Evolutionary conservation across 257 asterid species (phyloP).

Genomic region (Lavandula angustifolia): DNA sequence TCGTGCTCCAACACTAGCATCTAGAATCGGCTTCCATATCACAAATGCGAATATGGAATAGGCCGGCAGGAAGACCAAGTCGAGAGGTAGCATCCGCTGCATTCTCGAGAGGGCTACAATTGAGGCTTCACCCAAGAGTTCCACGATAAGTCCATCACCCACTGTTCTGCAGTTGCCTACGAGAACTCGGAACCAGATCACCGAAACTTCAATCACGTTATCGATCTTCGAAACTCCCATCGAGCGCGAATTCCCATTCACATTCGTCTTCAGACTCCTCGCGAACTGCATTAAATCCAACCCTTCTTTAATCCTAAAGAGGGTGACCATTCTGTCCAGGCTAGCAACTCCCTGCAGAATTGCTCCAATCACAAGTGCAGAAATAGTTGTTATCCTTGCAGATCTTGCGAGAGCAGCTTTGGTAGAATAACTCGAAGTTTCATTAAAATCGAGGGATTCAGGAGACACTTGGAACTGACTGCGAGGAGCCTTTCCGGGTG

Average conservation of each 20-base stretch:
- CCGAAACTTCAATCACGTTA: conserved; percentile 76
- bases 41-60: conserved; percentile 81
- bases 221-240: conserved; percentile 67
- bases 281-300: conserved; percentile 76
- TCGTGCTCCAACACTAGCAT: conserved; percentile 59
- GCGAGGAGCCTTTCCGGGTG: conserved; percentile 79
- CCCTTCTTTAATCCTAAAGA: conserved; percentile 88
- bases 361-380: conserved; percentile 84
- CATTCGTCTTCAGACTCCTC: conserved; percentile 74
- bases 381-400: conserved; percentile 63
- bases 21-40: conserved; percentile 75
- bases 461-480: conserved; percentile 74
- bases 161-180: conserved; percentile 94
- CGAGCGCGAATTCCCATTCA: conserved; percentile 81
- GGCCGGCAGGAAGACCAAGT: conserved; percentile 87
- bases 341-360: conserved; percentile 88
- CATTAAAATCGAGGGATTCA: conserved; percentile 69
- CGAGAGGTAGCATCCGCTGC: conserved; percentile 73
- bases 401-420: conserved; percentile 59
- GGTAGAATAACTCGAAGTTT: conserved; percentile 47
- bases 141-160: conserved; percentile 83
- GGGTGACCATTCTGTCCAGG: conserved; percentile 90
- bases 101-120: conserved; percentile 78
- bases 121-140: conserved; percentile 90
- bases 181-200: conserved; percentile 96